Base-by-base conservation (phyloP, 2,329 filamentous ascomycete species). In the Stemphylium beticola region DNA sequence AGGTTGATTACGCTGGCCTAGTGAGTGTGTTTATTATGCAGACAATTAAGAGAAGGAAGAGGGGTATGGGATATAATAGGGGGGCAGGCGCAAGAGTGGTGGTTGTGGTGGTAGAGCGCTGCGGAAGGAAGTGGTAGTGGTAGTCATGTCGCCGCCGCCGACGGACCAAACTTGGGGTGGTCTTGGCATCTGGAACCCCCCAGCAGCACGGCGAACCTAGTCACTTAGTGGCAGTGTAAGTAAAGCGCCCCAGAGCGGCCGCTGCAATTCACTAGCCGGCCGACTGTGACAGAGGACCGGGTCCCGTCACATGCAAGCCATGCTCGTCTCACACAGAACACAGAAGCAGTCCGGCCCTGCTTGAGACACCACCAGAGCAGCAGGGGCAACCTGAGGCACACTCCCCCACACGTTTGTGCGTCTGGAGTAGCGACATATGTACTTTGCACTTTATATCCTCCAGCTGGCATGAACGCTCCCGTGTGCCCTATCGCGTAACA, bases 361-460 rank as follows among this genome's bases (percentile, higher is more conserved):
- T 14, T 34, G 11, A 38, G 40, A 50, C 32, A 44, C 20, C n/a
- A 17, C 20, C 24, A 31, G 15, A 17, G 37, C 39, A 20, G 40
- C 46, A 50, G 47, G 47, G 52, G 52, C 20, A 44, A 34, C 46
- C 52, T 55, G 52, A 44, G 40, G 52, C 52, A 49, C 40, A 33
- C 18, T 15, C 36, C 12, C 36, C 36, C 26, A 14, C 33, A 24
- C 10, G 17, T 20, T 15, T 29, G 26, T 15, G 24, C 14, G 22
- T n/a, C 29, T 36, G 22, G 31, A 11, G 11, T 53, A 37, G 45
- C 39, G 37, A 53, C 38, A 36, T 45, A 45, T n/a, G n/a, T n/a
- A n/a, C n/a, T n/a, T n/a, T n/a, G n/a, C 20, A 18, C 18, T 32
- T 22, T 20, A 29, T 7, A 18, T 17, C 39, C 24, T 36, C 38